Evolutionary conservation across 2,329 filamentous ascomycete genomes (phyloP), one percentile per base, ranked within the genome.

Genomic region (Ophiocordyceps australis): DNA sequence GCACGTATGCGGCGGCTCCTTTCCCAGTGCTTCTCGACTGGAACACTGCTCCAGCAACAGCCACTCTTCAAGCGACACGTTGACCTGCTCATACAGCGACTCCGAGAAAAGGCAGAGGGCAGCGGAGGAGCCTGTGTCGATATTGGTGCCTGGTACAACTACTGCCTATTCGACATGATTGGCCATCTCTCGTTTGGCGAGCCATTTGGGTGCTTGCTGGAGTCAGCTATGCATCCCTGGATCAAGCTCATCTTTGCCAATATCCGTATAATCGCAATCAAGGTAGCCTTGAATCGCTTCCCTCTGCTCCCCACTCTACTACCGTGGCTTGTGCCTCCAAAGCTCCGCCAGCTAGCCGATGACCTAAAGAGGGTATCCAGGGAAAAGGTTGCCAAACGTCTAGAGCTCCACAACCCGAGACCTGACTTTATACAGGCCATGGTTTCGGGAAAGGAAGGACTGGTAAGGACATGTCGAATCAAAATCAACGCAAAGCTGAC

Each of bases 41-140:
- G n/a, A n/a, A n/a, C n/a, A n/a, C n/a, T 52, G 38, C 35, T 34
- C 20, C 40, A 39, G 3, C 45, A 50, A 24, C 40, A 49, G 28
- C 35, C 37, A 1, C 30, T 43, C 15, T 41, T 51, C 22, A 19
- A 20, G 8, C 24, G 28, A 3, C 42, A 49, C 22, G 32, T 46
- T 12, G 31, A 46, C 13, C 26, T 39, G 7, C 31, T 49, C n/a
- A 29, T 43, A 17, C 17, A 34, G 6, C 26, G 28, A 7, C 25
- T 45, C n/a, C 21, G 30, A 20, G 30, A 37, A 10, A 30, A 35
- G 2, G 26, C 14, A 1, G 20, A 23, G 7, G 29, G 24, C 1
- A 30, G 32, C 22, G 17, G 17, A 7, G 7, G 17, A 7, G 7
- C 12, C 4, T 10, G 3, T 11, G 27, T 42, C 22, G 33, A 48